Base-by-base conservation (phyloP, 202 grass and related monocot species). In the Hordeum pubiflorum region DNA sequence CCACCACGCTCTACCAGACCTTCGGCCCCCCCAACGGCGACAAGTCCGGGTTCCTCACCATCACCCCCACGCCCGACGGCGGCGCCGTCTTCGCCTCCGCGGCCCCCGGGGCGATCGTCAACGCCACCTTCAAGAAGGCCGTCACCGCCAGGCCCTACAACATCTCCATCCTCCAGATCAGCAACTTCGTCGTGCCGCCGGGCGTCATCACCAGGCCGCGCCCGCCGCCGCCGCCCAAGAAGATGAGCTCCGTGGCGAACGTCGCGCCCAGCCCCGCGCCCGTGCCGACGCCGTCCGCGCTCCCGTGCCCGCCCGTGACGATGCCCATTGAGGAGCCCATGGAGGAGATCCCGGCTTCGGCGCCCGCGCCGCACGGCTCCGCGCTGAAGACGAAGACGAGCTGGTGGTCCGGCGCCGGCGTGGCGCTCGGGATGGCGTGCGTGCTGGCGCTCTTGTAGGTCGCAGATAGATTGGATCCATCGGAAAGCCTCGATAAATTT, bases 1-100 rank as follows among this genome's bases (percentile, higher is more conserved):
- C 81, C 72, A 89, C 91, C 71, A 97, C 94, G 27, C 88, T 97
- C 75, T 92, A 86, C 88, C 89, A 94, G 84, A 80, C 88, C 34
- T 84, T 73, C 34, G 94, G 94, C 0, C 33, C 67, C 9, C 86
- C 86, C 88, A 67, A 31, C 33, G 10, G 60, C 10, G 60, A 82
- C 79, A 54, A 67, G 34, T 26, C 87, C 14, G 94, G 94, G 18
- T 92, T 94, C 55, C 44, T 97, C 10, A 86, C 83, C 81, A 57
- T 92, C 65, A 91, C 76, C 34, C 55, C 76, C 20, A 8, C 66
- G 12, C 18, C 69, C 7, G 73, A 85, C 62, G 82, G 86, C 68
- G 81, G 85, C 44, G 75, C 72, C 18, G 79, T 82, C 20, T 89
- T 97, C 48, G 63, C 84, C 39, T 94, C 89, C 0, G 88, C 91